phyloP scores from a whole-genome alignment of 441 rosid genomes.

The Populus hybrid region DNA sequence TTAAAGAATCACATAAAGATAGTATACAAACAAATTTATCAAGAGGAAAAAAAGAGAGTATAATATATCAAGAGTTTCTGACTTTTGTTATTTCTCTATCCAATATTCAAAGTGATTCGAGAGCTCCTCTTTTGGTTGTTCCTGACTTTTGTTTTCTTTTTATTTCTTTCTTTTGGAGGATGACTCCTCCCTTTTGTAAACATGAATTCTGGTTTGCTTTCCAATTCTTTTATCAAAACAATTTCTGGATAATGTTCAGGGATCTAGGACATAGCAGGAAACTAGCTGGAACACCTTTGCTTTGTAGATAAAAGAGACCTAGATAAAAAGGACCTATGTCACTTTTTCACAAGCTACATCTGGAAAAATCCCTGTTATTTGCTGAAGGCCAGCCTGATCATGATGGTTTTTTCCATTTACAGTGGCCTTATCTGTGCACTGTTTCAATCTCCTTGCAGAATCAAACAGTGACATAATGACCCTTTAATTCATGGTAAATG shows the following conservation, averaged over 20 bases:
- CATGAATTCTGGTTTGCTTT: neutral
- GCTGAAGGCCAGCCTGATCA: neutral
- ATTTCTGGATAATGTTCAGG: neutral
- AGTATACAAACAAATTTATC: too few species aligned
- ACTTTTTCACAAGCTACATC: neutral
- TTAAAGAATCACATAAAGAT: neutral
- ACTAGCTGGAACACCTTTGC: neutral
- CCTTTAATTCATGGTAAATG: neutral
- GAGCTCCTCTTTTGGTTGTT: neutral
- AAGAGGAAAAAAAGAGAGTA: too few species aligned
- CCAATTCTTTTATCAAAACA: neutral
- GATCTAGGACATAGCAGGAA: neutral
- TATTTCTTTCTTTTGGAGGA: neutral
- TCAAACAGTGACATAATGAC: neutral
- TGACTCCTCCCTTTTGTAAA: neutral
- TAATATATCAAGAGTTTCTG: neutral
- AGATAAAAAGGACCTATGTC: too few species aligned
- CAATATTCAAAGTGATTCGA: neutral
- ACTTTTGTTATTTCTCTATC: too few species aligned
- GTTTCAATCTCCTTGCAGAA: slow-evolving; percentile 1
- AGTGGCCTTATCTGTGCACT: neutral
- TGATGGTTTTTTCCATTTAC: neutral
- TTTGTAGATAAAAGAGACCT: neutral
- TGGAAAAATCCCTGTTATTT: neutral
- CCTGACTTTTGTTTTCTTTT: neutral